Conservation (phyloP, 2,329 filamentous ascomycete genomes). For the Helotiales sp. region DNA sequence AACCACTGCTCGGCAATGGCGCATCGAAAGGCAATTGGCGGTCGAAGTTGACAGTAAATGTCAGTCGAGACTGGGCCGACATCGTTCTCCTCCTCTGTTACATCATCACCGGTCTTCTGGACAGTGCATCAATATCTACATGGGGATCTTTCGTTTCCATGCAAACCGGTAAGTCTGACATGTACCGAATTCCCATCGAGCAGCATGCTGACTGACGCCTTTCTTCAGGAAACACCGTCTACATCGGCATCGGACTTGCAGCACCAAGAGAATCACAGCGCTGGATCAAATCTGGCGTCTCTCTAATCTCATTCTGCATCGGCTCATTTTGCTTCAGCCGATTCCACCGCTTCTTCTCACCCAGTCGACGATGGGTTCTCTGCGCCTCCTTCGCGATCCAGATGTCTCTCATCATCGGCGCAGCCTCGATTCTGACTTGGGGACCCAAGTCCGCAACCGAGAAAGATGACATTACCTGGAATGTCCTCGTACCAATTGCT, state of each 20-base stretch:
- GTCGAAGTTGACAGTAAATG: constrained; percentile 45
- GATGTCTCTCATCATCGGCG: constrained; percentile 53
- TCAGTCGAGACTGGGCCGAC: constrained; percentile 69
- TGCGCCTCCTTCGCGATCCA: constrained; percentile 62
- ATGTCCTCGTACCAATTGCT: constrained; percentile 68
- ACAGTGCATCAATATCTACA: constrained; percentile 76
- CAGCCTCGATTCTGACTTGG: constrained; percentile 59
- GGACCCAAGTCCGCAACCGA: constrained; percentile 48
- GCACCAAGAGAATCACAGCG: constrained; percentile 59
- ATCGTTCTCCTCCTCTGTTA: constrained; percentile 74
- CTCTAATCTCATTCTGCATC: constrained; percentile 71
- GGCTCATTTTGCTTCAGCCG: constrained; percentile 74
- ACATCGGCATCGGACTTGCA: constrained; percentile 75
- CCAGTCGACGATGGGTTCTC: constrained; percentile 68
- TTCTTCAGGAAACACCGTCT: constrained; percentile 72
- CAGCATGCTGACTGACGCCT: constrained; percentile 1
- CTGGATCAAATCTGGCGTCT: constrained; percentile 75
- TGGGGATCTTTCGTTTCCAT: constrained; percentile 69
- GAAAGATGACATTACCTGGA: constrained; percentile 57
- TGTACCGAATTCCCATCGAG: not conserved
- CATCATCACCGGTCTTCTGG: constrained; percentile 76
- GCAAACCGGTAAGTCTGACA: constrained; percentile 65
- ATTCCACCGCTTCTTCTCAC: constrained; percentile 68
- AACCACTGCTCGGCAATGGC: constrained; percentile 41
- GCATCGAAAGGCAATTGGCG: constrained; percentile 22